Evolutionary conservation across 1,284 basidiomycete genomes (phyloP), one percentile per base, ranked within the genome.

Genomic region (Puccinia hordei): DNA sequence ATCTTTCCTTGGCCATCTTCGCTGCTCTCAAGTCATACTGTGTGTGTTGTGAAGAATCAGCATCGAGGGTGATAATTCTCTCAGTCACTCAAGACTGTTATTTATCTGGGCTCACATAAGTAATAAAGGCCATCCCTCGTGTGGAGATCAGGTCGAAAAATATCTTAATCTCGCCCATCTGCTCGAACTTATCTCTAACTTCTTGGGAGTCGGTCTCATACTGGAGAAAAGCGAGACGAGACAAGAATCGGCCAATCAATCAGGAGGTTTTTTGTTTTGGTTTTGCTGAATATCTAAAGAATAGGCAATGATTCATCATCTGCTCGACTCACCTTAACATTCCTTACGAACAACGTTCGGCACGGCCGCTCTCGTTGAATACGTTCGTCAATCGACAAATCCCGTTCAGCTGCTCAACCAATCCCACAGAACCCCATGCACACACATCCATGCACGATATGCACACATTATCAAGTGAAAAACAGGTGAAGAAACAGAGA

Each of bases 121-220:
- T 98, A 76, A 98, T 92, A 86, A 99, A 99, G 6, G 96, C 92
- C 92, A 99, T 95, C 24, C 96, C 96, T 81, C 96, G 90, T 46
- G 93, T 95, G 71, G 90, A 89, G 82, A 98, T 93, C 44, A 98
- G 88, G 86, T 99, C 96, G 86, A 97, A 98, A 86, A 95, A 98
- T 1, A 93, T 95, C 87, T 94, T 94, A 87, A 98, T 93, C 85
- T 95, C 93, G 81, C 96, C 96, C 85, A 93, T 93, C 81, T 92
- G 90, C 86, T 93, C 92, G 87, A 98, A 99, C 75, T 90, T 89
- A 51, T 88, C 88, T 82, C 92, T 90, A n/a, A 98, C 90, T 84
- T 92, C 90, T 13, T 91, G 90, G 83, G 92, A 91, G 83, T 91
- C 89, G 27, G 94, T 93, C 87, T 95, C 93, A 87, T 96, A 98